Conservation (phyloP, 2,329 filamentous ascomycete genomes). For the Fusarium tanahbumbuense region DNA sequence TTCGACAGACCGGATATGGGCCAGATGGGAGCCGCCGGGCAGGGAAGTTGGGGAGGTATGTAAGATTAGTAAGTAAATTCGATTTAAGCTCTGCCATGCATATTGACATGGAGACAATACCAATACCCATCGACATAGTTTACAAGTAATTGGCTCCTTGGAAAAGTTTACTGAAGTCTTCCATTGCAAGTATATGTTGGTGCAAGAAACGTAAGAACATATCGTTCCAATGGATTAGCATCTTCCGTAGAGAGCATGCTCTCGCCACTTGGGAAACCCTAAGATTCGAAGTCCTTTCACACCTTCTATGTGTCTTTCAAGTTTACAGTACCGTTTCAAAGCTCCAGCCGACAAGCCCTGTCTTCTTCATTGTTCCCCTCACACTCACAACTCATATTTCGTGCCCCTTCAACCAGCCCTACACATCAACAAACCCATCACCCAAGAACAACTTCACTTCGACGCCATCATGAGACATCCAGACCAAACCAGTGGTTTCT, state of each 20-base stretch:
- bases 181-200: background rate
- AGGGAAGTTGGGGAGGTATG: constrained; percentile 37
- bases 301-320: background rate
- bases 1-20: constrained; percentile 10
- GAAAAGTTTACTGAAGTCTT: background rate
- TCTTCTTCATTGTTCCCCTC: background rate
- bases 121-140: background rate
- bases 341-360: background rate
- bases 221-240: background rate
- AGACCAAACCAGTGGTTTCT: background rate
- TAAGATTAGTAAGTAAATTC: background rate
- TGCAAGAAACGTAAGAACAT: background rate
- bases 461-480: background rate
- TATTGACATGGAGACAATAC: background rate
- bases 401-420: background rate
- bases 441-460: background rate
- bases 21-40: constrained; percentile 6
- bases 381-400: background rate
- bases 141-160: background rate
- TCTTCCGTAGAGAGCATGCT: background rate
- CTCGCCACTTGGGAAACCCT: background rate
- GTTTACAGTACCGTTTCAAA: background rate
- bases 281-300: background rate
- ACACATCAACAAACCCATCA: background rate
- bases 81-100: background rate